Evolutionary conservation across 106 monocot species (phyloP), one percentile per base, ranked within the genome.

Genomic region (Allium sativum): DNA sequence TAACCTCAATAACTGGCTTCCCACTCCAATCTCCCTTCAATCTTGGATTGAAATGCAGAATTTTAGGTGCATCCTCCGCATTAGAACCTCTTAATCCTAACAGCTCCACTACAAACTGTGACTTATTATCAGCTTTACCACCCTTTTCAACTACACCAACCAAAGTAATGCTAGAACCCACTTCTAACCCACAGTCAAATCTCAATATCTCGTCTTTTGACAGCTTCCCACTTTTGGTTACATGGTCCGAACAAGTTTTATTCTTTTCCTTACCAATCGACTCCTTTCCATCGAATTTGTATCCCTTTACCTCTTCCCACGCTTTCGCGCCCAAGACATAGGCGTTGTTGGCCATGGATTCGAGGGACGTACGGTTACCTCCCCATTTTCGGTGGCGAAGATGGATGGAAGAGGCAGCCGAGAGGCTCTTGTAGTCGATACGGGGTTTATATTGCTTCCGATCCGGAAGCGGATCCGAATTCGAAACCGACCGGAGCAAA

Each of bases 81-180:
- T 88, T 88, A 15, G 80, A 90, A 0, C 80, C 76, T 78, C 88
- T 87, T 17, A 98, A 65, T 12, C 96, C 96, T 65, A 78, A 84
- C 65, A 98, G 61, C 69, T 98, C 96, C 51, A 98, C 78, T 52
- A 80, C 65, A 70, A 98, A 98, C 69, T 98, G 96, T 18, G 96
- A 75, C 61, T 84, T 84, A 73, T 74, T 72, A 40, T 86, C 81
- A 31, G 62, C 90, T 57, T 47, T 15, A 45, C 78, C 82, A 16
- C 73, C 90, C 8, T 44, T 2, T 1, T 74, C 67, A n/a, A 91
- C 87, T 64, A 74, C 91, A 44, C 87, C 88, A 8, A 98, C 75
- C 31, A 91, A 75, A n/a, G 87, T 88, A 51, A 98, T 73, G 16
- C 82, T 80, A 1, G 87, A 84, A 8, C 91, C 91, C 22, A 69